phyloP scores from a whole-genome alignment of 2,329 filamentous ascomycete genomes.

The Colletotrichum eremochloae region DNA sequence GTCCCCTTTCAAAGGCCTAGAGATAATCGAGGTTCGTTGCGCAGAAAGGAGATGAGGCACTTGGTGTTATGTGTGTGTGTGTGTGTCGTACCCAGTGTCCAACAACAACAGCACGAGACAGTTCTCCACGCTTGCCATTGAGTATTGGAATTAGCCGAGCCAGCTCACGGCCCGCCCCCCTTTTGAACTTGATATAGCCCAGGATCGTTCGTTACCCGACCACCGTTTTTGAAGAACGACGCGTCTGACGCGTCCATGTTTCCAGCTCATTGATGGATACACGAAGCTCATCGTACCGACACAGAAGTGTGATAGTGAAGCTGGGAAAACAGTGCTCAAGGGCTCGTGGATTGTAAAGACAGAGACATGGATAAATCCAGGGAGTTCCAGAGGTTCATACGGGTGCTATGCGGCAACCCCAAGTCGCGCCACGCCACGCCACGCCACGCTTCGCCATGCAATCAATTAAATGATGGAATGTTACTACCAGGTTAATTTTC shows the following conservation, averaged over 20 bases:
- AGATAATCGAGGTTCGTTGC: not conserved
- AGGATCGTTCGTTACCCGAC: not conserved
- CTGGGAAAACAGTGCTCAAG: not conserved
- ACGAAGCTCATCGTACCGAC: not conserved
- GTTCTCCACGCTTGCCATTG: not conserved
- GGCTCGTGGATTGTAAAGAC: not conserved
- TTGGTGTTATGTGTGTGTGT: not conserved
- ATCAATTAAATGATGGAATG: constrained; percentile 26
- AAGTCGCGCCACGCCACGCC: constrained; percentile 9
- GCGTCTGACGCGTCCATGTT: constrained; percentile 2
- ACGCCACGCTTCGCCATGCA: constrained; percentile 15
- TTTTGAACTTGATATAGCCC: not conserved
- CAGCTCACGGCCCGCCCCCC: not conserved
- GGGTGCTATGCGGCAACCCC: constrained; percentile 6
- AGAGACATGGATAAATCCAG: not conserved
- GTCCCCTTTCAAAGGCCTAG: not conserved
- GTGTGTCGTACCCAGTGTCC: not conserved
- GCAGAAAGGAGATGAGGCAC: not conserved
- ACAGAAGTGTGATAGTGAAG: not conserved
- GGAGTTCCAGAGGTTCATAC: not conserved
- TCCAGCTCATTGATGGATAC: not conserved
- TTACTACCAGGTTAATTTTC: not conserved
- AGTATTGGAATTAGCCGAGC: not conserved
- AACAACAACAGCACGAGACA: not conserved
- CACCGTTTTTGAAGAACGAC: constrained; percentile 1